Evolutionary conservation across 768 basidiomycete genomes (phyloP).

Genomic region (Dioszegia hungarica): DNA sequence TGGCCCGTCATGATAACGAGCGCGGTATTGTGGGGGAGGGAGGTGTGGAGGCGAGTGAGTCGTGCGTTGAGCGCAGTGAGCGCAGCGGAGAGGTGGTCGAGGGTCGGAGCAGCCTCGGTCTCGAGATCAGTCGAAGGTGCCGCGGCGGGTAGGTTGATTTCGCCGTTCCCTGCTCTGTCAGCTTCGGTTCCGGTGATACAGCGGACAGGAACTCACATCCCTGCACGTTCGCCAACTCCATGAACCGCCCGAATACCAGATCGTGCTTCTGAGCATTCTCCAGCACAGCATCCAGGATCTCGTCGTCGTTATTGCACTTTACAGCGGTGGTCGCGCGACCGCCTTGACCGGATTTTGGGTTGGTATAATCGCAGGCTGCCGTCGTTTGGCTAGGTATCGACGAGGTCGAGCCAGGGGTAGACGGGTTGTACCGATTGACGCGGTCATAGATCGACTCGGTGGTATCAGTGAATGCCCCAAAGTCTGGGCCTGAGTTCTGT

Average conservation of each 20-base stretch:
- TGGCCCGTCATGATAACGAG: constrained; percentile 83
- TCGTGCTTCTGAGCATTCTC: constrained; percentile 62
- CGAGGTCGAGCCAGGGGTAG: not conserved
- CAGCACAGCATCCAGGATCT: constrained; percentile 63
- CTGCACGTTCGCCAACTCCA: constrained; percentile 68
- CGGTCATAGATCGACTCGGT: constrained; percentile 84
- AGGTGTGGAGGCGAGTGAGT: constrained; percentile 60
- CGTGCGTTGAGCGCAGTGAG: constrained; percentile 60
- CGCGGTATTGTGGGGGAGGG: constrained; percentile 73
- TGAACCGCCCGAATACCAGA: constrained; percentile 78
- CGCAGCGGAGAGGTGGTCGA: constrained; percentile 12
- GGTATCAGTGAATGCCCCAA: constrained; percentile 80
- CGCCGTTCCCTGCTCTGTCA: constrained; percentile 15
- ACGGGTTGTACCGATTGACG: constrained; percentile 55
- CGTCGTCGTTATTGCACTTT: constrained; percentile 69
- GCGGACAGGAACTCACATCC: constrained; percentile 60
- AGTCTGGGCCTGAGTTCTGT: constrained; percentile 60
- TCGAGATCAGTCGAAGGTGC: no score
- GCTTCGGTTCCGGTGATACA: not conserved
- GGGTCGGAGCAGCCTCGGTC: no score
- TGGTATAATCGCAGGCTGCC: constrained; percentile 80
- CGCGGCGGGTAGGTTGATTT: not conserved
- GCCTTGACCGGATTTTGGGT: constrained; percentile 76
- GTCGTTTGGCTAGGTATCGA: constrained; percentile 51
- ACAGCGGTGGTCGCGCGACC: constrained; percentile 72